A percentile compares a stretch with the other conserved stretches of the same genome.
phyloP scores from a whole-genome alignment of 148 eudicot genomes.

The Camellia sinensis region DNA sequence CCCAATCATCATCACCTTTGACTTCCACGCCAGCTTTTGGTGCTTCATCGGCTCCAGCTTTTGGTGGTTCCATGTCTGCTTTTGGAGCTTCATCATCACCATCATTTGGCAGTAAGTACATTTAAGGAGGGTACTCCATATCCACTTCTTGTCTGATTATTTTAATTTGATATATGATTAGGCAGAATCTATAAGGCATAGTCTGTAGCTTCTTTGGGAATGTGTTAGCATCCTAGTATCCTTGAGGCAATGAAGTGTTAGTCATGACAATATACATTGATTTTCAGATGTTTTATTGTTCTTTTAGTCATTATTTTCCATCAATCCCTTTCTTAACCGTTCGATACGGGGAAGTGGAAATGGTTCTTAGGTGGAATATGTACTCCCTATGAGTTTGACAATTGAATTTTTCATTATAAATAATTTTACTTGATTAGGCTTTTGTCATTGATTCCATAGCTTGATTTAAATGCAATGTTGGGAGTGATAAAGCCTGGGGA shows the following conservation, averaged over 20 bases:
- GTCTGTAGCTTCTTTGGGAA: background rate
- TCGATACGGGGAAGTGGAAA: background rate
- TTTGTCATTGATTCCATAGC: background rate
- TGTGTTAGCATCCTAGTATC: background rate
- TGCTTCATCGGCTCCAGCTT: constrained; percentile 70
- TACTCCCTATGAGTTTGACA: background rate
- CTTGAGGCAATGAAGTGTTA: background rate
- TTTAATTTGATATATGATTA: background rate
- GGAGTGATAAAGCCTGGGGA: background rate
- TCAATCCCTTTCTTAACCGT: background rate
- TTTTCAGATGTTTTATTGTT: background rate
- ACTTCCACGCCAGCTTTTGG: constrained; percentile 78
- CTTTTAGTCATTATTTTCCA: background rate
- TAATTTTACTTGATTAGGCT: background rate
- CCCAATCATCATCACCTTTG: constrained; percentile 63
- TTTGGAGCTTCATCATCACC: constrained; percentile 68
- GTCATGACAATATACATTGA: background rate
- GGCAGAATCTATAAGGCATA: background rate
- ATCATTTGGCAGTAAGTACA: constrained; percentile 64
- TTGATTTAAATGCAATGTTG: background rate
- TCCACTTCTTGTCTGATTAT: background rate
- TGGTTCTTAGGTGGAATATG: background rate
- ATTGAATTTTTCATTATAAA: background rate
- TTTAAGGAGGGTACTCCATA: background rate
- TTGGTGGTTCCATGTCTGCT: constrained; percentile 61